Evolutionary conservation across 345 rosid genomes (phyloP), one percentile per base, ranked within the genome.

Genomic region (Hevea brasiliensis): DNA sequence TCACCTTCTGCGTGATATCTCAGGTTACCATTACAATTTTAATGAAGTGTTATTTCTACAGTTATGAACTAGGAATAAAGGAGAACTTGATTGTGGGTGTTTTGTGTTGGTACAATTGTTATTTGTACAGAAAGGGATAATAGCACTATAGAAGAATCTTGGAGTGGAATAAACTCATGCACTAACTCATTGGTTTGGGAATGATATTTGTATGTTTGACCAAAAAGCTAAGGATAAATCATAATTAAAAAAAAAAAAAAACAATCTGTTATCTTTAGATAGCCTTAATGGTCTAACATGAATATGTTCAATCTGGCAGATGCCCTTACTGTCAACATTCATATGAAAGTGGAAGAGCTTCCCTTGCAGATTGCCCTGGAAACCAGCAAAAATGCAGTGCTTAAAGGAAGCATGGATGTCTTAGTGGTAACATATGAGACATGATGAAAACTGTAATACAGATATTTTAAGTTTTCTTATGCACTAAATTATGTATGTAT

Each of bases 341-440:
- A 84, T 77, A 78, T 72, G 74, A 82, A 77, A 76, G 81, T 20
- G 47, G 87, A 87, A 67, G 91, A 85, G 71, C 74, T 85, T 64
- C 63, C 84, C 23, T 80, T 96, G 81, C 90, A 86, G 81, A 82
- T 74, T 80, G 86, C 88, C 68, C 72, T 93, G 77, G 96, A 90
- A 79, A 85, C 85, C 61, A 87, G 97, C 84, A 90, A 86, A 89
- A 86, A 78, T 44, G 82, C 88, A 24, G 85, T 93, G 74, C 90
- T 96, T 77, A 90, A 93, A 79, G 99, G 99, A 88, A 89, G 91
- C 82, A 77, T 87, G 82, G 88, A 85, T 85, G 80, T 87, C 76
- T 85, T 96, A 67, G 74, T 87, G 98, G 99, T 85, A 90, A 85
- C 61, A 62, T 27, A 72, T 47, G 50, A 47, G 42, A 74, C 47